phyloP scores from a whole-genome alignment of 2,329 filamentous ascomycete genomes.

The Pestalotiopsis sp. region DNA sequence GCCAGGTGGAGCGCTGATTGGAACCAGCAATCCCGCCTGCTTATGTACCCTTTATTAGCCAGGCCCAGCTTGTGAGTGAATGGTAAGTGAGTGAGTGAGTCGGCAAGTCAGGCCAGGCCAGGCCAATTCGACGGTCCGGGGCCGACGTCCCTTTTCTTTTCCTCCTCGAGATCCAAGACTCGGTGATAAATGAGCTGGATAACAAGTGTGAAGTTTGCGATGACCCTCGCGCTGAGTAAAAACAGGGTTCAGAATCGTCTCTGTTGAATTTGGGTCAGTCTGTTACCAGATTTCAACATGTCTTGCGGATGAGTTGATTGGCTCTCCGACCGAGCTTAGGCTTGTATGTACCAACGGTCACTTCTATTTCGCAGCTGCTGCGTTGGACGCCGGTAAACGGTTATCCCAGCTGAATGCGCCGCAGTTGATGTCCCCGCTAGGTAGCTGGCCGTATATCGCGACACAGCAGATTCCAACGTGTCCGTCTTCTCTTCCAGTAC shows the following conservation, averaged over 20 bases:
- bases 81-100: not conserved
- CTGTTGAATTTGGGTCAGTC: not conserved
- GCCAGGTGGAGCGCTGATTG: slow-evolving; percentile 5
- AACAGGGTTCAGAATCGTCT: not conserved
- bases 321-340: not conserved
- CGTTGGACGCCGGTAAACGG: too few relatives aligned
- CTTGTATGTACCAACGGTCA: not conserved
- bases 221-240: not conserved
- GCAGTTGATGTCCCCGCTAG: not conserved
- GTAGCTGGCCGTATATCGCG: not conserved
- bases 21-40: not conserved
- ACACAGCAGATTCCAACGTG: not conserved
- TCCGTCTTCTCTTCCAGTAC: too few relatives aligned
- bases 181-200: not conserved
- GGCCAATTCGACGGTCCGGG: not conserved
- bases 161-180: not conserved
- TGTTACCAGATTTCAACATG: not conserved
- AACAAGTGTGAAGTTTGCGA: not conserved
- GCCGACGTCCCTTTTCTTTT: not conserved
- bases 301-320: not conserved
- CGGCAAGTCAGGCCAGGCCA: too few relatives aligned
- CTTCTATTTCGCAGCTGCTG: too few relatives aligned
- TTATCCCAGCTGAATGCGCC: not conserved
- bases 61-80: not conserved
- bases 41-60: not conserved